Percentiles rank a stretch among this genome's conserved stretches.
Evolutionary conservation across 225 moss, liverwort and hornwort genomes (phyloP).

Genomic region (Bryoerythrophyllum caledonicum): DNA sequence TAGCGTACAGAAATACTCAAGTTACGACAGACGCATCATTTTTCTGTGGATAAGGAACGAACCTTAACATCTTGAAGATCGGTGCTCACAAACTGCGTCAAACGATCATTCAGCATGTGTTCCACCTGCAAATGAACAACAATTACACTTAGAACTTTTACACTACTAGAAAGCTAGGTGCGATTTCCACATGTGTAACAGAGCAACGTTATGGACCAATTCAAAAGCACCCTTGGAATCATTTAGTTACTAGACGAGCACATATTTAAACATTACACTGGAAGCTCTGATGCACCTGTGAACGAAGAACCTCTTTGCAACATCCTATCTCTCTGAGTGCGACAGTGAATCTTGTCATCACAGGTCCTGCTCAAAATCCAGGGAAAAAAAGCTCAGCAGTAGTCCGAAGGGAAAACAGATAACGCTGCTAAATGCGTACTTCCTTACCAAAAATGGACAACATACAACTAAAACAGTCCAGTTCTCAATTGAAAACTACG

Average conservation of each 20-base stretch:
- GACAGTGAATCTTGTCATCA: slow-evolving; percentile 98
- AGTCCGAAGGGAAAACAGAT: slow-evolving; percentile 9
- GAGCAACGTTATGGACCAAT: not conserved
- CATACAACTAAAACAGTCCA: slow-evolving; percentile 16
- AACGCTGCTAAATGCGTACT: not conserved
- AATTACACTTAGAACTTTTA: slow-evolving; percentile 15
- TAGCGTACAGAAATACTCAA: slow-evolving; percentile 15
- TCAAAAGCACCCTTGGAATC: not conserved
- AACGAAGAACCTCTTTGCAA: slow-evolving; percentile 88
- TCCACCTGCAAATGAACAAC: slow-evolving; percentile 56
- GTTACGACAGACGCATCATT: not conserved
- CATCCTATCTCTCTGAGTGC: slow-evolving; percentile 95
- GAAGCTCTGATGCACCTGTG: slow-evolving; percentile 56
- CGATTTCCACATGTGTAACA: slow-evolving; percentile 18
- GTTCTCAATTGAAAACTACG: not conserved
- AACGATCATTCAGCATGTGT: slow-evolving; percentile 92
- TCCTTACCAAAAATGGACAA: not conserved
- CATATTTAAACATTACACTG: slow-evolving; percentile 14
- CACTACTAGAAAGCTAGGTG: slow-evolving; percentile 3
- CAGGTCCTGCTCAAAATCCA: slow-evolving; percentile 58
- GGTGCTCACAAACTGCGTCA: slow-evolving; percentile 89
- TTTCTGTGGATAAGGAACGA: slow-evolving; percentile 16
- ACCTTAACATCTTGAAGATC: slow-evolving; percentile 96
- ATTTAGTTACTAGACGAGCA: slow-evolving; percentile 11
- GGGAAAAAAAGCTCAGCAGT: slow-evolving; percentile 2